These are phyloP conservation scores for Talaromyces sp. DNA, from an alignment of 2,329 filamentous ascomycete species.

Conservation along the genomic window DNA sequence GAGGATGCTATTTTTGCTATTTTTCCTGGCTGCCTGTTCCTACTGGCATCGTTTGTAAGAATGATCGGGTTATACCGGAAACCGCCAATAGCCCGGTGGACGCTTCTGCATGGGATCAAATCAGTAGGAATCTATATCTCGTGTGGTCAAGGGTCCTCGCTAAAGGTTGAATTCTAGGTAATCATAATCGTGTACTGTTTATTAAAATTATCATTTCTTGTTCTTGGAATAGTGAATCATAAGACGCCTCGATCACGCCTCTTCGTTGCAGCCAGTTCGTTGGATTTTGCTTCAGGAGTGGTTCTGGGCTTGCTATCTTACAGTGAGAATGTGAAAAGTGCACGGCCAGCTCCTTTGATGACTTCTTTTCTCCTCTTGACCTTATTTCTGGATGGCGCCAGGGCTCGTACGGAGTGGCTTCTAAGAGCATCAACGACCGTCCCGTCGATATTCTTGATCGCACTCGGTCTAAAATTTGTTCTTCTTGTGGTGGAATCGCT, in stretches of 20 bases:
- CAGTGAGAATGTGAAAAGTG: constrained; percentile 10
- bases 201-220: background rate
- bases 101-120: background rate
- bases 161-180: background rate
- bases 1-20: constrained; percentile 11
- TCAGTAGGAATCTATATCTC: background rate
- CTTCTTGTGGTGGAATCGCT: constrained; percentile 5
- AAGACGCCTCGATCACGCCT: constrained; percentile 1
- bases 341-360: constrained; percentile 6
- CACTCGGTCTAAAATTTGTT: constrained; percentile 3
- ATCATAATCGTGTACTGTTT: constrained; percentile 5
- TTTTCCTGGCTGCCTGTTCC: constrained; percentile 4
- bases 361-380: background rate
- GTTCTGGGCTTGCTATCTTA: constrained; percentile 5
- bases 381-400: background rate
- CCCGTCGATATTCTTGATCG: background rate
- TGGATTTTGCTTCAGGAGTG: constrained; percentile 9
- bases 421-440: background rate
- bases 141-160: background rate
- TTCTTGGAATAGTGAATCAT: background rate
- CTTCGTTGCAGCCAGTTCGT: background rate
- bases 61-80: background rate
- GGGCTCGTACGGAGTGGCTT: constrained; percentile 9
- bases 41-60: background rate
- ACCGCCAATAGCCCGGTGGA: constrained; percentile 11